Base-by-base conservation (phyloP, 768 basidiomycete genomes). In the Mycena rosella region DNA sequence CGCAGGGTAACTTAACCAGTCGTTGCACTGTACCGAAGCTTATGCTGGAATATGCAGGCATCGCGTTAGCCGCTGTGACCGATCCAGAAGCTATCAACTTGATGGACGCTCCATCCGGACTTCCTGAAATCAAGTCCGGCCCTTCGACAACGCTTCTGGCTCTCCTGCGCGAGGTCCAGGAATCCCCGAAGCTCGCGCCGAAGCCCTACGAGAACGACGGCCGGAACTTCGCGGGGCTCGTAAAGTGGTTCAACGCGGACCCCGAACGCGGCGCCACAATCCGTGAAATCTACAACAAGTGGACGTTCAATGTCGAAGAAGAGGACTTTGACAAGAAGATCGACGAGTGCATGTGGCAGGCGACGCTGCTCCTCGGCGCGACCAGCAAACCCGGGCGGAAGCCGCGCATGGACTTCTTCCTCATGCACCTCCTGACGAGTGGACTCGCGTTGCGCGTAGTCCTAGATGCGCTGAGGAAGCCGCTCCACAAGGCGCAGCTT, bases 111-210 rank as follows among this genome's bases (percentile, higher is more conserved):
- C 52, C 65, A 0, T 60, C 58, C 22, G 53, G 42, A 1, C 54
- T 71, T 4, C 70, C 70, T 2, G 40, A n/a, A n/a, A n/a, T n/a
- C n/a, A n/a, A 64, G 47, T 44, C 61, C 27, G 8, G 42, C 20
- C 15, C 40, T 0, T 34, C 65, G 0, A n/a, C 62, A 1, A 80
- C 86, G 0, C 81, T 90, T 10, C 78, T 90, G 27, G 82, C 84
- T 56, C 79, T 89, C 34, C 73, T 91, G 0, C 80, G 82, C 26
- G 77, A 86, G 63, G 77, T 85, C 5, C 88, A 89, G 74, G 84
- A 84, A 59, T 86, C 87, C 5, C 74, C 81, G 1, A 71, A 77
- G 40, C 80, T 91, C 65, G 77, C 77, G 11, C 89, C 89, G 2
- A 20, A 30, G 73, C 85, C 86, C 0, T 89, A 89, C 73, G 82